phyloP scores from a whole-genome alignment of 2,329 filamentous ascomycete species.

The Colletotrichum acutatum region DNA sequence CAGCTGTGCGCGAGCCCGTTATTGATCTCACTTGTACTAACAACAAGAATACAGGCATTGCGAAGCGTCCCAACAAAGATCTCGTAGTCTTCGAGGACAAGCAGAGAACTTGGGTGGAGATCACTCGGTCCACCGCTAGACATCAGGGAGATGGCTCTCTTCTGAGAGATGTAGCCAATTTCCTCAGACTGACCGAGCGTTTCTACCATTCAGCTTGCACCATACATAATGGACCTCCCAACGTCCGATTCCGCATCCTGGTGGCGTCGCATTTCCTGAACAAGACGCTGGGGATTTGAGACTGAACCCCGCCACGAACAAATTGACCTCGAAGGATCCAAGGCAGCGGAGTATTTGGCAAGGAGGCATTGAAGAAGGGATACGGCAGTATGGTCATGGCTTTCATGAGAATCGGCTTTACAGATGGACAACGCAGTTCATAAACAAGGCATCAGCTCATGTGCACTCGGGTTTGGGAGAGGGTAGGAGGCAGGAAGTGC shows the following conservation, averaged over 20 bases:
- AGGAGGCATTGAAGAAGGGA: not conserved
- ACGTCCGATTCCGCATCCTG: not conserved
- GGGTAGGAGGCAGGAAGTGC: not conserved
- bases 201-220: not conserved
- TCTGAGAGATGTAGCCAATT: not conserved
- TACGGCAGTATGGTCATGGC: not conserved
- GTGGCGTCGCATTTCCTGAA: not conserved
- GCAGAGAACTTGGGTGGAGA: not conserved
- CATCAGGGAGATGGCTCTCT: not conserved
- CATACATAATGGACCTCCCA: not conserved
- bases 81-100: not conserved
- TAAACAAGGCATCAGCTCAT: not conserved
- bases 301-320: not conserved
- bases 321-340: not conserved
- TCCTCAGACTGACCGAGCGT: accelerated
- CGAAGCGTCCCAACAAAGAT: not conserved
- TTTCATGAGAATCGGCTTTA: not conserved
- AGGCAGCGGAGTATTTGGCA: not conserved
- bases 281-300: not conserved
- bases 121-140: not conserved
- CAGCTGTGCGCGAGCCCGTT: not conserved
- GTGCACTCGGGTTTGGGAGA: not conserved
- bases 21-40: not conserved
- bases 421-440: not conserved
- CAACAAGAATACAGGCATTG: not conserved